Evolutionary conservation across 2,329 filamentous ascomycete genomes (phyloP).

Genomic region (Botrytis fabae): DNA sequence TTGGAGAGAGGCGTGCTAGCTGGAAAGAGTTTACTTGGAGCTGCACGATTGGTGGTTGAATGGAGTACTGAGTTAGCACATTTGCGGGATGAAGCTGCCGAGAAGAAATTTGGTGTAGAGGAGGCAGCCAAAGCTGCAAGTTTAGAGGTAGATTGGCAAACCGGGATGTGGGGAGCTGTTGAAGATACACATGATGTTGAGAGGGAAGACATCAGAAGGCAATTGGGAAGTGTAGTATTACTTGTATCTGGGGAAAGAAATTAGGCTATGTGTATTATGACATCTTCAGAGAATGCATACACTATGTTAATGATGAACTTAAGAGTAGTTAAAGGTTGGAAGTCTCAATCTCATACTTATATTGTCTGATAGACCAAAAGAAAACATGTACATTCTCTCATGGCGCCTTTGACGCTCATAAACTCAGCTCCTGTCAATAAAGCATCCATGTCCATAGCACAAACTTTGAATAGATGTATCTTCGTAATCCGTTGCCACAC

Average conservation of each 20-base stretch:
- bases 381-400: accelerated
- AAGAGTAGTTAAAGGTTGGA: not conserved
- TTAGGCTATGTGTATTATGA: not conserved
- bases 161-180: slow-evolving; percentile 88
- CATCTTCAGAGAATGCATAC: slow-evolving; percentile 20
- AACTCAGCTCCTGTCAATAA: not conserved
- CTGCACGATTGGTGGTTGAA: slow-evolving; percentile 74
- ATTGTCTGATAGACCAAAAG: not conserved
- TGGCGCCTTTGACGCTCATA: not conserved
- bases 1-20: slow-evolving; percentile 82
- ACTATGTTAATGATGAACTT: not conserved
- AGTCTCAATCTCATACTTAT: not conserved
- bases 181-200: slow-evolving; percentile 96
- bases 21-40: slow-evolving; percentile 81
- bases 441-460: not conserved
- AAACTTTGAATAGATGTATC: not conserved
- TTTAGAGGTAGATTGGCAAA: slow-evolving; percentile 89
- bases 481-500: not conserved
- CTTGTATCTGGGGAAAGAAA: slow-evolving; percentile 62
- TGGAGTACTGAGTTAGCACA: slow-evolving; percentile 76
- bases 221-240: slow-evolving; percentile 83
- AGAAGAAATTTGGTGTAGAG: slow-evolving; percentile 69
- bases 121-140: slow-evolving; percentile 77
- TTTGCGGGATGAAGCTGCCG: slow-evolving; percentile 43
- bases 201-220: slow-evolving; percentile 82